Conservation (phyloP, 257 asterid genomes). For the Primulina eburnea region DNA sequence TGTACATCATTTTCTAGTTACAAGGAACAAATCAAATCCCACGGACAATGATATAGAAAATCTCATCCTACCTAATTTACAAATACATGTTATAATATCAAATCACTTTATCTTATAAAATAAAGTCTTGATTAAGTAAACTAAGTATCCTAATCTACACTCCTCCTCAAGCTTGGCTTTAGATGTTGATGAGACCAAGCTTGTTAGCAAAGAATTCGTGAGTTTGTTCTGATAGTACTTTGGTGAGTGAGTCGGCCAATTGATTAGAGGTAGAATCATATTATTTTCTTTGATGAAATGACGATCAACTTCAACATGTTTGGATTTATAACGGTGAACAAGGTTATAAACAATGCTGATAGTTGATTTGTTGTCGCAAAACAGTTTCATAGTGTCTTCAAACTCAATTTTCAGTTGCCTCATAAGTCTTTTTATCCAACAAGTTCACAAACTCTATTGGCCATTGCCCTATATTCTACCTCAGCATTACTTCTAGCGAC, state of each 20-base stretch:
- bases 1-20: too few species aligned
- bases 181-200: too few species aligned
- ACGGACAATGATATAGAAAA: too few species aligned
- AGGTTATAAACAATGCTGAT: background rate
- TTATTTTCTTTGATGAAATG: background rate
- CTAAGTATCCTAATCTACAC: too few species aligned
- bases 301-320: slow-evolving; percentile 4
- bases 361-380: background rate
- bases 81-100: too few species aligned
- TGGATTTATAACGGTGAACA: background rate
- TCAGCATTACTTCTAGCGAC: background rate
- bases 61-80: too few species aligned
- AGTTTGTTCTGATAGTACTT: background rate
- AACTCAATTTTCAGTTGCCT: background rate
- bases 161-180: too few species aligned
- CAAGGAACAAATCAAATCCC: too few species aligned
- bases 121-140: too few species aligned
- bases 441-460: background rate
- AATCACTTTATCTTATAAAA: too few species aligned
- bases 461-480: background rate
- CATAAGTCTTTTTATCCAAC: background rate
- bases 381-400: background rate
- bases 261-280: background rate
- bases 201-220: too few species aligned
- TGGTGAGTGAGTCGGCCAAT: background rate